A percentile compares a stretch with the other conserved stretches of the same genome.
These are phyloP conservation scores for Stipa capillata DNA, from an alignment of 176 grass and related monocot genomes.

Conservation along the genomic window DNA sequence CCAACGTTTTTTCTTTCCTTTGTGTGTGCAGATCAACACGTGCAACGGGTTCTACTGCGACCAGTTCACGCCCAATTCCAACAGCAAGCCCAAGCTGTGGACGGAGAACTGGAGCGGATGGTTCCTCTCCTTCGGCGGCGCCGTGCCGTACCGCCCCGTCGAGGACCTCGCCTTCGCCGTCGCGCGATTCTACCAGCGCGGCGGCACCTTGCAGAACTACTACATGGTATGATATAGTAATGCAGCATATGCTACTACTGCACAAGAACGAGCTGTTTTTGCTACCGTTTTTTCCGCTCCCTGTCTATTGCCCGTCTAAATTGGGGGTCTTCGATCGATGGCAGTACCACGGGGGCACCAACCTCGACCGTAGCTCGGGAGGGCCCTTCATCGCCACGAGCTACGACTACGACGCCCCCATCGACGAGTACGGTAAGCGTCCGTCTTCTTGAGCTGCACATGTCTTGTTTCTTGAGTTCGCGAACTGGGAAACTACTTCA, in stretches of 20 bases:
- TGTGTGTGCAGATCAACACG: slow-evolving; percentile 98
- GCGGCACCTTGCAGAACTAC: slow-evolving; percentile 97
- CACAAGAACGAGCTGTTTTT: neutral
- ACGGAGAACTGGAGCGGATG: slow-evolving; percentile 96
- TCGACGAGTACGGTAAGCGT: slow-evolving; percentile 89
- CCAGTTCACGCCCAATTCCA: slow-evolving; percentile 76
- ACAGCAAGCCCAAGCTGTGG: slow-evolving; percentile 85
- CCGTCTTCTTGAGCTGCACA: neutral
- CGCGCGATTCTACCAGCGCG: slow-evolving; percentile 90
- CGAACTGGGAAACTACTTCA: neutral
- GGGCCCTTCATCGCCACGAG: slow-evolving; percentile 95
- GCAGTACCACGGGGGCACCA: slow-evolving; percentile 96
- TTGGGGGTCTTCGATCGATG: neutral
- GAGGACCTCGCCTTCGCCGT: slow-evolving; percentile 95
- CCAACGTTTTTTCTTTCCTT: neutral
- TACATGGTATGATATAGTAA: slow-evolving; percentile 69
- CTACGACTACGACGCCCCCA: slow-evolving; percentile 97
- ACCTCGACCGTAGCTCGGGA: slow-evolving; percentile 68
- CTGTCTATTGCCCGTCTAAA: neutral
- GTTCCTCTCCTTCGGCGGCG: slow-evolving; percentile 91
- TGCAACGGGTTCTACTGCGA: slow-evolving; percentile 99
- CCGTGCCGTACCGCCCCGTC: slow-evolving; percentile 72
- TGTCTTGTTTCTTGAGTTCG: neutral
- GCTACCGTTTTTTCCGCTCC: too few relatives aligned
- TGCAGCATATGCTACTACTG: neutral